phyloP scores from a whole-genome alignment of 257 asterid species.

The Scutellaria galericulata region DNA sequence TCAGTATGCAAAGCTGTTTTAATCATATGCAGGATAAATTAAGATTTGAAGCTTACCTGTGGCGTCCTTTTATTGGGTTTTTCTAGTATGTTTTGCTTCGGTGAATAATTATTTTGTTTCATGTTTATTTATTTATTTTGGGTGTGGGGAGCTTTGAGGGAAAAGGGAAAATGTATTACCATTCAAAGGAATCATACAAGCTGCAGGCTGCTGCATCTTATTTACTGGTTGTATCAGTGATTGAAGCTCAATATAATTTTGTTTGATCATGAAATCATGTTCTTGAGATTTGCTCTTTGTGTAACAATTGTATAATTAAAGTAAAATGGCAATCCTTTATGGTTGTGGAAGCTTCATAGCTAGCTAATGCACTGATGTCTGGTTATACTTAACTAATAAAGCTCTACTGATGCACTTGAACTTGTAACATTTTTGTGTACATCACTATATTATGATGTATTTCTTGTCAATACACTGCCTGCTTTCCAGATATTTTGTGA shows the following conservation, averaged over 20 bases:
- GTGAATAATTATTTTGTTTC: background rate
- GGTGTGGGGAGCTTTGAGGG: slow-evolving; percentile 12
- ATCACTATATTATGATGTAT: slow-evolving; percentile 23
- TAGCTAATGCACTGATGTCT: slow-evolving; percentile 12
- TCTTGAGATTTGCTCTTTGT: slow-evolving; percentile 15
- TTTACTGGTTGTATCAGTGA: slow-evolving; percentile 12
- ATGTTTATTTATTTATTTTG: background rate
- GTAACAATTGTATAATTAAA: background rate
- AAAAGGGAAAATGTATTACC: slow-evolving; percentile 11
- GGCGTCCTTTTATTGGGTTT: slow-evolving; percentile 11
- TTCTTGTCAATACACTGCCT: slow-evolving; percentile 19
- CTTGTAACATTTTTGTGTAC: background rate
- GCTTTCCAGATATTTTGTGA: slow-evolving; percentile 16
- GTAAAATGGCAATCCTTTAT: slow-evolving; percentile 13
- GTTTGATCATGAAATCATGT: slow-evolving; percentile 21
- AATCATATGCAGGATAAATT: background rate
- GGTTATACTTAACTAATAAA: slow-evolving; percentile 3
- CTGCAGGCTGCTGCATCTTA: slow-evolving; percentile 23
- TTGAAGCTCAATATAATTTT: slow-evolving; percentile 17
- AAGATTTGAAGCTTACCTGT: slow-evolving; percentile 23
- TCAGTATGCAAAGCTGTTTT: slow-evolving; percentile 21
- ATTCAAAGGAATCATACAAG: slow-evolving; percentile 13
- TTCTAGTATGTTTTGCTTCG: background rate
- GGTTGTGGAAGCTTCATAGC: slow-evolving; percentile 25
- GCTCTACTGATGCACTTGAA: slow-evolving; percentile 13